These are phyloP conservation scores for Hippophae rhamnoides DNA, from an alignment of 306 rosid genomes.

Conservation along the genomic window DNA sequence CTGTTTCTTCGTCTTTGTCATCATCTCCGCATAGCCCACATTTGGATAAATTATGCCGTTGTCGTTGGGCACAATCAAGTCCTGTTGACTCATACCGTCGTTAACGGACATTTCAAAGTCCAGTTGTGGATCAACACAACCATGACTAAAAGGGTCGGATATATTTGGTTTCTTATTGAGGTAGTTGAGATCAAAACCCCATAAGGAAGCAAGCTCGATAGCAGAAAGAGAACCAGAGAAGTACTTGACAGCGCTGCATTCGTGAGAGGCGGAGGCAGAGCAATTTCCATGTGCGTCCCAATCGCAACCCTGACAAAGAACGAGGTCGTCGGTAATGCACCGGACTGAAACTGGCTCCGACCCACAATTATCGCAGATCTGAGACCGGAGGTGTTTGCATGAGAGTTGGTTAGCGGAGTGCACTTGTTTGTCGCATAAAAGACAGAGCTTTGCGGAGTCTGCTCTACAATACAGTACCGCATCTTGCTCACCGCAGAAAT, in stretches of 20 bases:
- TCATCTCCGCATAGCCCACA: background rate
- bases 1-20: constrained; percentile 22
- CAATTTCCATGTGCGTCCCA: constrained; percentile 48
- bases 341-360: constrained; percentile 46
- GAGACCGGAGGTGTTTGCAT: constrained; percentile 48
- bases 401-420: constrained; percentile 59
- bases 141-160: constrained; percentile 8
- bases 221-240: constrained; percentile 57
- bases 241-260: constrained; percentile 32
- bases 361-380: constrained; percentile 59
- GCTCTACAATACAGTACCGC: constrained; percentile 61
- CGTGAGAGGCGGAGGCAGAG: constrained; percentile 36
- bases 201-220: constrained; percentile 40
- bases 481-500: constrained; percentile 38
- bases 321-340: constrained; percentile 47
- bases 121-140: constrained; percentile 6
- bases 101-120: constrained; percentile 21
- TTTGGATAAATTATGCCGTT: constrained; percentile 10
- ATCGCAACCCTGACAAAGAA: constrained; percentile 58
- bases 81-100: constrained; percentile 21
- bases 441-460: constrained; percentile 63
- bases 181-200: constrained; percentile 37
- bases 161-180: constrained; percentile 11
- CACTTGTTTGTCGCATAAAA: constrained; percentile 59
- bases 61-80: constrained; percentile 40